Base-by-base conservation (phyloP, 805 yeast species). In the Candida sithepensis region DNA sequence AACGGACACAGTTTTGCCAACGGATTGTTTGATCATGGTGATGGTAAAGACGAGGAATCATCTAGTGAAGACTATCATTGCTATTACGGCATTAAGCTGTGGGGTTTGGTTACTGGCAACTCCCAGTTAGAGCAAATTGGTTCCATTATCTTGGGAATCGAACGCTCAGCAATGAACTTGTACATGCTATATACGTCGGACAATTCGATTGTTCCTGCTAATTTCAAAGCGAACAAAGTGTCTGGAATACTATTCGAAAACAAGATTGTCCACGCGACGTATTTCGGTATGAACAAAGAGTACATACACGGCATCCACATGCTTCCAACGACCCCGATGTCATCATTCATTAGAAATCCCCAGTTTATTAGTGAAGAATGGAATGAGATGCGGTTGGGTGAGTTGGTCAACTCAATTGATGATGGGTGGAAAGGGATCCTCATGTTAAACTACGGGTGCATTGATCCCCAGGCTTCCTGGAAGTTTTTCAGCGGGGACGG, bases 231-330 rank as follows among this genome's bases (percentile, higher is more conserved):
- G 9, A 85, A 85, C 64, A 79, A 77, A 55, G 90, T 84, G 9
- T 65, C 81, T 26, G 92, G 92, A 7, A 84, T 85, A 48, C 63
- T 79, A 41, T 83, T 83, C 64, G 90, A 85, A 60, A 84, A 85
- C 67, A 84, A 84, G 59, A 70, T 82, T 48, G 88, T 81, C 58
- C 82, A 85, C 67, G 78, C 88, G 7, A 85, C 91, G 2, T 85
- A 79, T 58, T 85, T 85, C 59, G 90, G 90, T 4, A 60, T 68
- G 49, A 68, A 75, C 46, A 66, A 69, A 37, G 83, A 84, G 63
- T 85, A 79, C 57, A 84, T 83, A 45, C 88, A 85, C 55, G 92
- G 92, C 4, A 85, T 85, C 50, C 90, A 85, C 62, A 85, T 85
- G 90, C 60, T 85, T 34, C 91, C 91, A 20, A 68, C 79, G 24